Evolutionary conservation across 1,139 yeast genomes (phyloP), one percentile per base, ranked within the genome.

Genomic region (Wickerhamomyces sp.): DNA sequence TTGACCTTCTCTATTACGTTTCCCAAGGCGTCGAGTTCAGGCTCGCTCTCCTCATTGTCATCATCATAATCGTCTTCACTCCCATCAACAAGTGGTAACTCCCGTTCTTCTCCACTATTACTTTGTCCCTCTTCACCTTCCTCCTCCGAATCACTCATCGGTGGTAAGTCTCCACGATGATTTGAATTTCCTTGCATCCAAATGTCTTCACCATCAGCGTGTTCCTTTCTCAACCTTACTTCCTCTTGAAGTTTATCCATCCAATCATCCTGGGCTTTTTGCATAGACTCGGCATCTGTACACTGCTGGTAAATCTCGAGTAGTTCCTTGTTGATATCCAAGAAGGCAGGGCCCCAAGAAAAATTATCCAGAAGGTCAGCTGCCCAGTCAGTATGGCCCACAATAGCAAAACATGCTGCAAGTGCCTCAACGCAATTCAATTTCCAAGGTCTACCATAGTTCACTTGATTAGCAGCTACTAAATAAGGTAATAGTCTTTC

Each of bases 401-500:
- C 91, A 42, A 91, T 89, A 2, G 96, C 96, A 55, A 91, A 84
- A 55, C 96, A 87, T 0, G 99, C 98, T 1, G 98, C 98, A 28
- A 93, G 62, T 0, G 98, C 98, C 55, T 91, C 99, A 8, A 88
- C 98, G 59, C 99, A 91, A 58, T 93, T 91, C 39, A 91, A 65
- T 50, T 80, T 75, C 98, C 97, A 89, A 0, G 99, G 97, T 49
- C 86, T 73, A 3, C 99, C 99, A 52, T 93, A 93, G 58, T 91
- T 91, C 10, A 93, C 97, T 15, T 96, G 94, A 55, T 91, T 91
- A 0, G 97, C 96, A 3, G 98, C 98, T 5, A 91, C 93, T 39
- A 91, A 64, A 52, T 89, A 91, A 0, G 98, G 98, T 41, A 91
- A 63, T 16, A 91, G 64, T 34, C 98, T 66, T 54, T 91, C 96